Percentiles rank a stretch among this genome's conserved stretches.
These are phyloP conservation scores for Gentiana dahurica DNA, from an alignment of 257 asterid genomes.

Conservation along the genomic window DNA sequence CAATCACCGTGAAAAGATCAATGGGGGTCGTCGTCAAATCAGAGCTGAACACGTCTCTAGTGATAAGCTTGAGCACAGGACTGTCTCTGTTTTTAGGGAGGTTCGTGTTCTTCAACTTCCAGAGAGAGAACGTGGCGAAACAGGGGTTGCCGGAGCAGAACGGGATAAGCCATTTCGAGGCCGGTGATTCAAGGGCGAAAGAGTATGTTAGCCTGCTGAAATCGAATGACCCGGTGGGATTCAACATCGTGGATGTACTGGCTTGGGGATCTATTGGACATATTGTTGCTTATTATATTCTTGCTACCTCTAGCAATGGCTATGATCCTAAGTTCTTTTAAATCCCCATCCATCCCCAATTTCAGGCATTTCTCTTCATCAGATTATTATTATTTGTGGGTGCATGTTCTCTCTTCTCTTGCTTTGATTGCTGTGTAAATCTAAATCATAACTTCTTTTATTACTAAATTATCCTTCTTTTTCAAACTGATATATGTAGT, in stretches of 20 bases:
- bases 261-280: conserved; percentile 99
- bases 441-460: too few relatives aligned
- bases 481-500: too few relatives aligned
- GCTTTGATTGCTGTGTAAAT: too few relatives aligned
- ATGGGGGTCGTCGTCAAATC: conserved; percentile 29
- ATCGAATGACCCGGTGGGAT: conserved; percentile 91
- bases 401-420: too few relatives aligned
- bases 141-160: conserved; percentile 89
- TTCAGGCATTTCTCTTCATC: too few relatives aligned
- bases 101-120: conserved; percentile 92
- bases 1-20: conserved; percentile 22
- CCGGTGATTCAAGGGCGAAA: conserved; percentile 85
- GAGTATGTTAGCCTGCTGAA: conserved; percentile 87
- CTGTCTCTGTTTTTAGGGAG: conserved; percentile 79
- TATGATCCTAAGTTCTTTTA: conserved; percentile 84
- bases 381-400: too few relatives aligned
- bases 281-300: conserved; percentile 82
- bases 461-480: too few relatives aligned
- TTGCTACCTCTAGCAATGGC: conserved; percentile 94
- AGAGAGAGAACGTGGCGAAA: conserved; percentile 88
- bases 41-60: conserved; percentile 66
- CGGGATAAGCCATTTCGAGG: conserved; percentile 78
- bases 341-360: too few relatives aligned
- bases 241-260: conserved; percentile 86
- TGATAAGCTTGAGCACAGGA: conserved; percentile 90